Percentiles rank a stretch among this genome's conserved stretches.
Conservation (phyloP, 2,329 filamentous ascomycete species). For the Chaetomium strumarium region DNA sequence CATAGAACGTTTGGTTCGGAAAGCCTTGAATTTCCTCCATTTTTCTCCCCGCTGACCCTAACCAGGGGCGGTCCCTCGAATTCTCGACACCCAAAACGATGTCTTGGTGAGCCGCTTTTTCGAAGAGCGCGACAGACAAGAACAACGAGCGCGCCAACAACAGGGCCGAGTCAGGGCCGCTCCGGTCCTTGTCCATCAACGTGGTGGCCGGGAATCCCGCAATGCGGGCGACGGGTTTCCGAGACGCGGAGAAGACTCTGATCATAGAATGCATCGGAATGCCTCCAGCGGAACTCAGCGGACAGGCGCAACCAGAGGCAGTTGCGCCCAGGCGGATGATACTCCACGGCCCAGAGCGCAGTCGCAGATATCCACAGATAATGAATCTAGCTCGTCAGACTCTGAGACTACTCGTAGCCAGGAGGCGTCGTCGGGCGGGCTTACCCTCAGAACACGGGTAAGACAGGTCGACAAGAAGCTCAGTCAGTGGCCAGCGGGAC, state of each 20-base stretch:
- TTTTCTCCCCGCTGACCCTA: not conserved
- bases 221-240: not conserved
- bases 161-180: conserved; percentile 4
- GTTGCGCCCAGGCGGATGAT: not conserved
- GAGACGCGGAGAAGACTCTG: not conserved
- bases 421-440: not conserved
- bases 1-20: not conserved
- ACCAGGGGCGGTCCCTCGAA: not conserved
- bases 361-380: not conserved
- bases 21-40: not conserved
- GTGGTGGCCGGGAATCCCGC: not conserved
- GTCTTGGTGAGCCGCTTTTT: conserved; percentile 6
- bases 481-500: no score
- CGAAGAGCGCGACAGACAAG: conserved; percentile 11
- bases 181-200: conserved; percentile 3
- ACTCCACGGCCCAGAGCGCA: not conserved
- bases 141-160: not conserved
- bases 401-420: not conserved
- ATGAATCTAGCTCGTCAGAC: conserved; percentile 1
- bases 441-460: not conserved
- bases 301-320: not conserved
- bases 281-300: not conserved
- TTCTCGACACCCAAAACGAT: conserved; percentile 10
- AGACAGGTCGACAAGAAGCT: no score
- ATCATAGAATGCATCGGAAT: not conserved